Base-by-base conservation (phyloP, 179 eudicot genomes). In the Beta lomatogona region DNA sequence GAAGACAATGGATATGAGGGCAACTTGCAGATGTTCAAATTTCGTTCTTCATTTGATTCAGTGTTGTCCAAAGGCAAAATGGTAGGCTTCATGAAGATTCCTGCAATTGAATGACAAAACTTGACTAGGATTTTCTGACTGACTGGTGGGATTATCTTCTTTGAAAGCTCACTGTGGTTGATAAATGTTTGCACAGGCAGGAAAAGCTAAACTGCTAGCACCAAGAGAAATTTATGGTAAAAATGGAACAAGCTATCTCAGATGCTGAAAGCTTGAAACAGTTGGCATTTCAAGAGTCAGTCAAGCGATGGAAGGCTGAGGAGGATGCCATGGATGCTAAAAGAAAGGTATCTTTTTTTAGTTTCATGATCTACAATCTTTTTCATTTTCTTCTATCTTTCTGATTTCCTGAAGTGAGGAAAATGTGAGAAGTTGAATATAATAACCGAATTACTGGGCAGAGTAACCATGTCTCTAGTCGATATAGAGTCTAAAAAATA, bases 271-370 rank as follows among this genome's bases (percentile, higher is more conserved):
- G 80, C 54, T 52, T 67, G 65, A 87, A 82, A 71, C 80, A 85
- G 41, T 45, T 80, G 54, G 82, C 86, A n/a, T 85, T 80, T 80
- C 82, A 70, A 75, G 89, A 85, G 79, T 77, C 84, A 13, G 81
- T 87, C 19, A 68, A 85, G 53, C 80, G 86, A 81, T 65, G 81
- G 84, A 82, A 78, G 66, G 84, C 84, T 78, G 89, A 87, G 72
- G 89, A 80, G 70, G 82, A 82, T 69, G 84, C 86, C 64, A 57
- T 80, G 76, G 83, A 87, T 69, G 82, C 86, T 45, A 82, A 31
- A 46, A 67, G 18, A 22, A 80, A 85, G 89, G 89, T 87, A 77
- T 7, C 44, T n/a, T 5, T 44, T 61, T n/a, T 60, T 36, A 4
- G 9, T 52, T 54, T 58, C 61, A 55, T 53, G 2, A 67, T 41